A percentile compares a stretch with the other conserved stretches of the same genome.
Evolutionary conservation across 345 rosid genomes (phyloP).

Genomic region (Erucastrum elatum): DNA sequence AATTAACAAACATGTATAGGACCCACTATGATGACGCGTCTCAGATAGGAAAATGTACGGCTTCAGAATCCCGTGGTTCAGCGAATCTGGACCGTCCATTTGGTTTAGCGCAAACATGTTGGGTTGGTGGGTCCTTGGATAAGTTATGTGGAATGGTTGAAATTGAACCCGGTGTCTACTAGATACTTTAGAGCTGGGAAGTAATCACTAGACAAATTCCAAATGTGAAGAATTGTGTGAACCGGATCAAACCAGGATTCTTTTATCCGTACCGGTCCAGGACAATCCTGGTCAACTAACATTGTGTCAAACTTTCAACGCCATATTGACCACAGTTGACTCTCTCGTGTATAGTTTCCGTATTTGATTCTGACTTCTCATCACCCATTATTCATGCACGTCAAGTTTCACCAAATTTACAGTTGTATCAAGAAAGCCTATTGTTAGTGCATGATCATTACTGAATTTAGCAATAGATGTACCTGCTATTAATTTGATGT

Average conservation of each 20-base stretch:
- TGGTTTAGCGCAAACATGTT: not conserved
- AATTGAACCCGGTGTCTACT: slow-evolving; percentile 7
- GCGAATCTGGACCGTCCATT: slow-evolving; percentile 30
- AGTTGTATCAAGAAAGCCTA: not conserved
- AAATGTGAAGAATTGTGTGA: not conserved
- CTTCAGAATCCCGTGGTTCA: slow-evolving; percentile 19
- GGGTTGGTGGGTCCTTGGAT: slow-evolving; percentile 22
- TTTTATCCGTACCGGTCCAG: not conserved
- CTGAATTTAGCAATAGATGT: not conserved
- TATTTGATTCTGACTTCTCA: not conserved
- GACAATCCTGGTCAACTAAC: not conserved
- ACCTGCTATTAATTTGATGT: not conserved
- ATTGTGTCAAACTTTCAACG: slow-evolving; percentile 5
- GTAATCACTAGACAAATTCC: not conserved
- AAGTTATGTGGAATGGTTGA: slow-evolving; percentile 16
- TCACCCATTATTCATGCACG: not conserved
- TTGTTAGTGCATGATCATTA: not conserved
- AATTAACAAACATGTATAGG: slow-evolving; percentile 16
- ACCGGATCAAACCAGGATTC: slow-evolving; percentile 1
- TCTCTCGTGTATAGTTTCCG: slow-evolving; percentile 14
- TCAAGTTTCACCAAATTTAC: not conserved
- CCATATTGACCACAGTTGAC: slow-evolving; percentile 5
- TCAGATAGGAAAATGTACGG: slow-evolving; percentile 28
- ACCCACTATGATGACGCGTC: slow-evolving; percentile 6
- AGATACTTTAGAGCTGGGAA: not conserved